phyloP scores from a whole-genome alignment of 1,139 yeast genomes.

The Casaregolazyma suthepensis region DNA sequence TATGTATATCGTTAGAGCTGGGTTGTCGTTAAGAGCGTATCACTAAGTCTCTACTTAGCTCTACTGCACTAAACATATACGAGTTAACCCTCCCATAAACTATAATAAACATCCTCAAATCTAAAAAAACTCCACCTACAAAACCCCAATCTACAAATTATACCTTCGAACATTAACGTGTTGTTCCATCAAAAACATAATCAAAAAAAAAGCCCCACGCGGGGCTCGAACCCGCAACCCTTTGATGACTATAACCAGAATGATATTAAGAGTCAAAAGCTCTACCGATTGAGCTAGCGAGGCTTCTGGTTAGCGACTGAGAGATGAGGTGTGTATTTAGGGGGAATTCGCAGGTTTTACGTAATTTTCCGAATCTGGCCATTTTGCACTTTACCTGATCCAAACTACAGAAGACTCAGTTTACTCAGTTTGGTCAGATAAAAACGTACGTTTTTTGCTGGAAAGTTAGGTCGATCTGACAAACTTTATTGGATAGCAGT shows the following conservation, averaged over 20 bases:
- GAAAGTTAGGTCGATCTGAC: background rate
- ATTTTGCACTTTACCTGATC: background rate
- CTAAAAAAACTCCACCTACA: too few species aligned
- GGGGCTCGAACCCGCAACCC: constrained; percentile 24
- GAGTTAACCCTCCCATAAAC: too few species aligned
- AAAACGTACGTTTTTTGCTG: background rate
- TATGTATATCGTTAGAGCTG: too few species aligned
- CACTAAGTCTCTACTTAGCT: too few species aligned
- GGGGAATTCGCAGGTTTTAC: background rate
- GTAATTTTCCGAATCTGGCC: background rate
- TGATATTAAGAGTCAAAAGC: constrained; percentile 21
- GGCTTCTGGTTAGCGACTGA: constrained; percentile 10
- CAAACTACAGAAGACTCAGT: background rate
- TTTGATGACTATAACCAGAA: constrained; percentile 19
- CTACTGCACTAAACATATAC: too few species aligned
- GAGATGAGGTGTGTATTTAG: background rate
- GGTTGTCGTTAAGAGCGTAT: too few species aligned
- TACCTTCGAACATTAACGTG: too few species aligned
- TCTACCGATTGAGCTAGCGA: constrained; percentile 24
- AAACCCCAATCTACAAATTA: too few species aligned
- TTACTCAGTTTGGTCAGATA: background rate
- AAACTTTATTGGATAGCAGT: background rate
- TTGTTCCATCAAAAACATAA: background rate
- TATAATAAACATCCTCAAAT: too few species aligned
- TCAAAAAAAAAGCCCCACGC: constrained; percentile 19